These are phyloP conservation scores for Coniosporium tulheliwenetii DNA, from an alignment of 2,329 filamentous ascomycete genomes.

Conservation along the genomic window DNA sequence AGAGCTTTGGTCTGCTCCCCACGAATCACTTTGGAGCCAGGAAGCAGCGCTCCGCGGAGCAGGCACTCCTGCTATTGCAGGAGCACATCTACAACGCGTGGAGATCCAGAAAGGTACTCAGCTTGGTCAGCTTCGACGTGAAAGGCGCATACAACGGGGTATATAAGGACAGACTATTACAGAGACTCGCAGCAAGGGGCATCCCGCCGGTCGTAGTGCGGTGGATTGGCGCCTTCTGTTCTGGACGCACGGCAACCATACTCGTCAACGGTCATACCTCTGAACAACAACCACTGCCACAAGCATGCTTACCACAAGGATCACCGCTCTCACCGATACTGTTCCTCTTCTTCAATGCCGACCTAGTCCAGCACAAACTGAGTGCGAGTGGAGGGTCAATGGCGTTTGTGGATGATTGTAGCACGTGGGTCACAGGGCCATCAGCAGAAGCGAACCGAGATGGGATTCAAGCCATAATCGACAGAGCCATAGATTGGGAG, in stretches of 20 bases:
- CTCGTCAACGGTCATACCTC: slow-evolving; percentile 8
- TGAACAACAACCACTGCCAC: slow-evolving; percentile 6
- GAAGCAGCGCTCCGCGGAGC: slow-evolving; percentile 17
- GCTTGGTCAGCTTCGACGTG: slow-evolving; percentile 22
- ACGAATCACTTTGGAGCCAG: slow-evolving; percentile 14
- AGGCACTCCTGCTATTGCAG: slow-evolving; percentile 17
- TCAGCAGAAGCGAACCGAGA: slow-evolving; percentile 7
- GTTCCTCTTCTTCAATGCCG: slow-evolving; percentile 17
- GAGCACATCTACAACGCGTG: slow-evolving; percentile 15
- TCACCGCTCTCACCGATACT: slow-evolving; percentile 16
- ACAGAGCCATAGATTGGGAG: slow-evolving; percentile 11
- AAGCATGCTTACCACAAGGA: slow-evolving; percentile 14
- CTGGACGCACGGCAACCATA: slow-evolving; percentile 6
- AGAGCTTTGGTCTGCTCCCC: slow-evolving; percentile 14
- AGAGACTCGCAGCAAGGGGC: slow-evolving; percentile 15
- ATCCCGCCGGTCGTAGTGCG: slow-evolving; percentile 10
- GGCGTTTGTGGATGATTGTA: slow-evolving; percentile 14
- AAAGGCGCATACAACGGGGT: slow-evolving; percentile 27
- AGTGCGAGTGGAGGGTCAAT: slow-evolving; percentile 7
- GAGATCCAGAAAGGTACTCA: slow-evolving; percentile 15
- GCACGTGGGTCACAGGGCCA: slow-evolving; percentile 8
- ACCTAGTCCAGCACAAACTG: slow-evolving; percentile 10
- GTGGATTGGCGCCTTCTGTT: slow-evolving; percentile 15
- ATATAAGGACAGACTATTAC: slow-evolving; percentile 17
- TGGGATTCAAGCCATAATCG: slow-evolving; percentile 6